Evolutionary conservation across 768 basidiomycete genomes (phyloP), one percentile per base, ranked within the genome.

Genomic region (Lactarius trivialis): DNA sequence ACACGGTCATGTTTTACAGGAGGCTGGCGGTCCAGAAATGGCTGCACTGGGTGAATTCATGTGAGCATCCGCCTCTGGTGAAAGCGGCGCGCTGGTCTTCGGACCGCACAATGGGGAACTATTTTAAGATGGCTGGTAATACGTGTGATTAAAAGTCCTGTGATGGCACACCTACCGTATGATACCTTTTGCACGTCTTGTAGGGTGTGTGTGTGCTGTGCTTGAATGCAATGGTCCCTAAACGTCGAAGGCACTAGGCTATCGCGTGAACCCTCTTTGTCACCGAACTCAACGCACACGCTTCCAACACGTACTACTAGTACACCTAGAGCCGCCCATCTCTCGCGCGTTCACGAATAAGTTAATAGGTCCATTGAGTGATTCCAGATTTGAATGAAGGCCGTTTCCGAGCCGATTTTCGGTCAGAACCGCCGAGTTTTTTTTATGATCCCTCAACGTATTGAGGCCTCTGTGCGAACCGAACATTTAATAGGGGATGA

Each of bases 1-100:
- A 59, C 12, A 48, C 55, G 3, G n/a, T 21, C 26, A 26, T 21
- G 36, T 59, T 36, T 51, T 30, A 58, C 71, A 80, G 75, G 89
- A 95, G 77, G 86, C 86, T 64, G 84, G 86, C 8, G 90, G 90
- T 33, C 84, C 91, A 3, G 93, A 94, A 71, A 83, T 92, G 79
- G 85, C 86, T 28, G 89, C 85, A 26, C 75, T 95, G 43, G 85
- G 88, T 43, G 91, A 93, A 68, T 73, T 93, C 55, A 74, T 91
- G 71, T 91, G 78, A 81, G 39, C 45, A 24, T 21, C 24, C 2
- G 45, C 24, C 12, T 48, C 45, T 48, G 45, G 45, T 24, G 21
- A 48, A 14, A 14, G 45, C 14, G 12, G 45, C 45, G 12, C 45
- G 45, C n/a, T 6, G 45, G 45, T 48, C 45, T 48, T 48, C 45